Conservation (phyloP, 768 basidiomycete genomes). For the Wakefieldia striispora region DNA sequence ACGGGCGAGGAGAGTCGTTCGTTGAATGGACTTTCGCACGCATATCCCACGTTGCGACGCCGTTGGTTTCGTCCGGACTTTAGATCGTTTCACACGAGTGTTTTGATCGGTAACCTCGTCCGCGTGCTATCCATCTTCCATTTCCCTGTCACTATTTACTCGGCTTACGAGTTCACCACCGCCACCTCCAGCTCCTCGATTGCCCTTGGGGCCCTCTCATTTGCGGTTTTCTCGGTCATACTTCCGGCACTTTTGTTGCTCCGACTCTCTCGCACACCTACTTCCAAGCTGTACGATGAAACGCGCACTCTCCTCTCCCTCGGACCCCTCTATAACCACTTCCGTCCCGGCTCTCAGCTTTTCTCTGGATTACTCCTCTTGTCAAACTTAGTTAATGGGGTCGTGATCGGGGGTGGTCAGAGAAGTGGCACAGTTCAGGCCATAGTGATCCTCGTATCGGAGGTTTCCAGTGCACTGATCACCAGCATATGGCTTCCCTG, state of each 20-base stretch:
- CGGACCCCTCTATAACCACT: slow-evolving; percentile 94
- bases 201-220: slow-evolving; percentile 78
- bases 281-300: slow-evolving; percentile 92
- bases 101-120: slow-evolving; percentile 87
- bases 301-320: slow-evolving; percentile 86
- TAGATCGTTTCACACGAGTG: slow-evolving; percentile 76
- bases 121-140: slow-evolving; percentile 92
- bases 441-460: slow-evolving; percentile 84
- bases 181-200: slow-evolving; percentile 55
- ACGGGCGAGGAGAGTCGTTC: slow-evolving; percentile 31
- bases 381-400: slow-evolving; percentile 78
- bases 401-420: slow-evolving; percentile 89
- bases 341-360: slow-evolving; percentile 85
- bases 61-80: slow-evolving; percentile 50
- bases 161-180: slow-evolving; percentile 60
- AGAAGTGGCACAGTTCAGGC: slow-evolving; percentile 89
- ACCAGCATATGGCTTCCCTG: slow-evolving; percentile 96
- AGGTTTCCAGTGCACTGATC: slow-evolving; percentile 81
- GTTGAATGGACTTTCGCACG: slow-evolving; percentile 23
- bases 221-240: slow-evolving; percentile 74
- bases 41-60: slow-evolving; percentile 26
- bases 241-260: slow-evolving; percentile 73
- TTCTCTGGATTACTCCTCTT: slow-evolving; percentile 81
- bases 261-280: slow-evolving; percentile 76
- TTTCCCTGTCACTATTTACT: slow-evolving; percentile 90